These are phyloP conservation scores for Balamuthia mandrillaris DNA, from an alignment of 208 protist species.

Conservation along the genomic window DNA sequence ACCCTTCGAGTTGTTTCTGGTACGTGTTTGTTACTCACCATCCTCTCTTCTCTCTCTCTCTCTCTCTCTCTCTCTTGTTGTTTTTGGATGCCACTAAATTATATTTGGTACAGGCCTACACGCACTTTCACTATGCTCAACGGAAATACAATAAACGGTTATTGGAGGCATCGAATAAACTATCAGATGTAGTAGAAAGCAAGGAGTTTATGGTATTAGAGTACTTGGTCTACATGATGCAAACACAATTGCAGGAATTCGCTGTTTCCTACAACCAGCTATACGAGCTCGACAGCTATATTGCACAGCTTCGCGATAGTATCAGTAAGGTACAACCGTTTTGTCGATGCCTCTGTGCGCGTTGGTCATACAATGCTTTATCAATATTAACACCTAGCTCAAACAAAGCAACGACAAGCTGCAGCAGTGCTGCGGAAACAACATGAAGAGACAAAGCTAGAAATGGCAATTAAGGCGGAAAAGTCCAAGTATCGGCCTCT, in stretches of 20 bases:
- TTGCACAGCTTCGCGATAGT: background rate
- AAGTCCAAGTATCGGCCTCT: conserved; percentile 16
- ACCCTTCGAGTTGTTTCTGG: background rate
- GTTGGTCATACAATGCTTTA: background rate
- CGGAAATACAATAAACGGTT: conserved; percentile 1
- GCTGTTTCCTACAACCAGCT: background rate
- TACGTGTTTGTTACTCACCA: too few relatives aligned
- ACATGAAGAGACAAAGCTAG: background rate
- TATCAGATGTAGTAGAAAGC: background rate
- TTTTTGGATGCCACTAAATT: too few relatives aligned
- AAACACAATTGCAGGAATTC: background rate
- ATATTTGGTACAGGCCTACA: background rate
- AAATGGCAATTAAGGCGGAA: background rate
- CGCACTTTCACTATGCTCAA: conserved; percentile 17
- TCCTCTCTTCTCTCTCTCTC: background rate
- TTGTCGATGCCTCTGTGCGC: background rate
- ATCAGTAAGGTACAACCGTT: background rate
- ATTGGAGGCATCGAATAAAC: background rate
- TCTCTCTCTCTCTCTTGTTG: background rate
- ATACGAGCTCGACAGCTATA: conserved; percentile 9
- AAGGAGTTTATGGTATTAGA: conserved; percentile 7
- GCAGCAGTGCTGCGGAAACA: background rate
- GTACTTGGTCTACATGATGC: background rate
- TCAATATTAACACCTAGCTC: too few relatives aligned
- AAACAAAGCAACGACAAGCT: conserved; percentile 9